A percentile compares a stretch with the other conserved stretches of the same genome.
Evolutionary conservation across 352 stramenopile species (phyloP).

Genomic region (Pythium phragmitis): DNA sequence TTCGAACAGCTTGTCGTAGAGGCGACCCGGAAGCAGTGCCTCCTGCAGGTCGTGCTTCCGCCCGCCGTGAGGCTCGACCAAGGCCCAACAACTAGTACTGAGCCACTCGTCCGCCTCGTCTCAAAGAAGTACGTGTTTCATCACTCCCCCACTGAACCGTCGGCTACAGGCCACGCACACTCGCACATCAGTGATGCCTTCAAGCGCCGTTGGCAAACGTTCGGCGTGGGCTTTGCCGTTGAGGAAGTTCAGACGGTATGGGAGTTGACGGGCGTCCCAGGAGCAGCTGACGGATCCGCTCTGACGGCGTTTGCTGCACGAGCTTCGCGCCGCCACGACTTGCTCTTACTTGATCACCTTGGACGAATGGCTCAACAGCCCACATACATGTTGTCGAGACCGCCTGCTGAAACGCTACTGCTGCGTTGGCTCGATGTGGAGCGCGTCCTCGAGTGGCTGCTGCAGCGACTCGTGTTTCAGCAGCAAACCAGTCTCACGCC

Average conservation of each 20-base stretch:
- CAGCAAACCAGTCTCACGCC: conserved; percentile 12
- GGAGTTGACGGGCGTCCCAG: background rate
- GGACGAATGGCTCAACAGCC: background rate
- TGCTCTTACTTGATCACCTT: background rate
- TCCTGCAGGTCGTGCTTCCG: conserved; percentile 14
- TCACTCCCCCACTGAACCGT: conserved; percentile 21
- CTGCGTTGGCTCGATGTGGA: conserved; percentile 13
- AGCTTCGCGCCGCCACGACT: background rate
- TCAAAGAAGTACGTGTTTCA: conserved; percentile 47
- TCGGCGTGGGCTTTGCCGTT: conserved; percentile 8
- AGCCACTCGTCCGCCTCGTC: conserved; percentile 20
- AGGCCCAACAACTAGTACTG: too few species aligned
- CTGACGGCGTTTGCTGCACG: background rate
- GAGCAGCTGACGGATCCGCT: background rate
- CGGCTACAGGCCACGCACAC: background rate
- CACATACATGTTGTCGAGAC: too few species aligned
- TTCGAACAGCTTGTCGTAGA: conserved; percentile 27
- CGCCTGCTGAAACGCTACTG: background rate
- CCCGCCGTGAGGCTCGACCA: background rate
- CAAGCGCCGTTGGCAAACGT: conserved; percentile 25
- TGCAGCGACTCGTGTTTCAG: conserved; percentile 15
- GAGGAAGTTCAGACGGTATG: conserved; percentile 4
- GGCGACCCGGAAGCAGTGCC: conserved; percentile 23
- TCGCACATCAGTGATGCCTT: conserved; percentile 19
- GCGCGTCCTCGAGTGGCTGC: conserved; percentile 10